Percentiles rank a stretch among this genome's conserved stretches.
phyloP scores from a whole-genome alignment of 345 rosid species.

The Eucalyptus leucophloia region DNA sequence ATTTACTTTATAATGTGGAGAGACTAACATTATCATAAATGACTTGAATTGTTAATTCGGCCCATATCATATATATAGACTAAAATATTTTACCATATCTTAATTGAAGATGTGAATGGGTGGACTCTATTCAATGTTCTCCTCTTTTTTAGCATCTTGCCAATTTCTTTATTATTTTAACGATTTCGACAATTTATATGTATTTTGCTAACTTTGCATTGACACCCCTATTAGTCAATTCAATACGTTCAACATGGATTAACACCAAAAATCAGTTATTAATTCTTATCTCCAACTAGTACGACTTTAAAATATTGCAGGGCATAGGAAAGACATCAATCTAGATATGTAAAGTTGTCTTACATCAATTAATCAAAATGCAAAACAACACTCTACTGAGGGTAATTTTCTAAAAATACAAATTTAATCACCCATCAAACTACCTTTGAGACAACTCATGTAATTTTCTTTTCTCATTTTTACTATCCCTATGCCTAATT shows the following conservation, averaged over 20 bases:
- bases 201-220: not conserved
- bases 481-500: not conserved
- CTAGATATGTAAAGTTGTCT: not conserved
- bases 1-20: not conserved
- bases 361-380: not conserved
- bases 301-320: not conserved
- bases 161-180: not conserved
- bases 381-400: not conserved
- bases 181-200: too few species aligned
- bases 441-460: not conserved
- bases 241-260: not conserved
- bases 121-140: not conserved
- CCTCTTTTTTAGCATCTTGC: fast-evolving
- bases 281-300: not conserved
- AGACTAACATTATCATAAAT: not conserved
- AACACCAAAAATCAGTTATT: not conserved
- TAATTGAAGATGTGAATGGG: not conserved
- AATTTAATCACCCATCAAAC: not conserved
- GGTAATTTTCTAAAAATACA: not conserved
- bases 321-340: too few species aligned
- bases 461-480: not conserved
- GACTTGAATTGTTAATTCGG: not conserved
- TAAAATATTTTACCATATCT: not conserved
- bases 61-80: not conserved
- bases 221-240: fast-evolving